Conservation (phyloP, 306 rosid genomes). For the Astragalus membranaceus region DNA sequence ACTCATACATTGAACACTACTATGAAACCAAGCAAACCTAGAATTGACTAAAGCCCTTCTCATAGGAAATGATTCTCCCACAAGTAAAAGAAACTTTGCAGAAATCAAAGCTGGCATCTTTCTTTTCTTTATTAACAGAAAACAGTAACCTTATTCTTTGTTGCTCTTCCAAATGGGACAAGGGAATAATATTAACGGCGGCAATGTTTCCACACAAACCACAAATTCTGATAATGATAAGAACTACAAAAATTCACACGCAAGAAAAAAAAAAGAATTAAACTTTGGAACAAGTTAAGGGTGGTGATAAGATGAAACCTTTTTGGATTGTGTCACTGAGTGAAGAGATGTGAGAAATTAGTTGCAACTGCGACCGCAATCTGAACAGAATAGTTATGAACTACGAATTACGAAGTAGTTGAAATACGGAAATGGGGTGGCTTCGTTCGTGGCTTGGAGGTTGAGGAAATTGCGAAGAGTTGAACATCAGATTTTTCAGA, state of each 20-base stretch:
- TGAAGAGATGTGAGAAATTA: neutral
- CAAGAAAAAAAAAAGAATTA: neutral
- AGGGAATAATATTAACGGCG: neutral
- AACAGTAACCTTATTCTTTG: neutral
- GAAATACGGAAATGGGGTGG: neutral
- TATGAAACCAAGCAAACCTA: conserved; percentile 47
- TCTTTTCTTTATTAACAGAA: neutral
- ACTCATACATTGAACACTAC: conserved; percentile 31
- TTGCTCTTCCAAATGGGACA: neutral
- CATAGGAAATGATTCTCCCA: conserved; percentile 55
- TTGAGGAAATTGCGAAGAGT: too few relatives aligned
- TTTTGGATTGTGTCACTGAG: neutral
- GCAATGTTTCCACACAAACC: neutral
- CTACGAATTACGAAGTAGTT: neutral
- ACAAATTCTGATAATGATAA: neutral
- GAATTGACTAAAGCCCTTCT: conserved; percentile 40
- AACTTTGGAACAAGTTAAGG: neutral
- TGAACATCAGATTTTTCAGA: too few relatives aligned
- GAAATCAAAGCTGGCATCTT: conserved; percentile 61
- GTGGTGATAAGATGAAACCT: neutral
- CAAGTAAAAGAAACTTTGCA: conserved; percentile 48
- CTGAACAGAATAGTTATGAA: neutral
- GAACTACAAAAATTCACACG: neutral
- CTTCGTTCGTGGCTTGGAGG: neutral
- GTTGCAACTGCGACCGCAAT: neutral